Base-by-base conservation (phyloP, 345 rosid genomes). In the Hibiscus trionum region DNA sequence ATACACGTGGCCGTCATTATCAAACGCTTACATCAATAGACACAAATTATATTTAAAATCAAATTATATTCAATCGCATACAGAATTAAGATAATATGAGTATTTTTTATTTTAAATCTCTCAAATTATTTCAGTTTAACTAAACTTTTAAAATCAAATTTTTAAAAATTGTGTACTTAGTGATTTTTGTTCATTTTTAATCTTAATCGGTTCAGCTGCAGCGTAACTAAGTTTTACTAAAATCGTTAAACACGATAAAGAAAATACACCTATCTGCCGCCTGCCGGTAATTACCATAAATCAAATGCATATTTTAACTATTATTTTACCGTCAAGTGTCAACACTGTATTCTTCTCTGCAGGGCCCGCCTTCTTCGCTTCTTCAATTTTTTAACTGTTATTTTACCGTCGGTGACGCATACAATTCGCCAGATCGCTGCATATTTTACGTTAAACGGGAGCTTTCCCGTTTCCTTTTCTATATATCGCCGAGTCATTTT, bases 191-290 rank as follows among this genome's bases (percentile, higher is more conserved):
- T n/a, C 21, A 31, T 31, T 31, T 31, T 31, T 31, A 31, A 31
- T 31, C 33, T 31, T 31, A 31, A 2, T 31, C 33, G 33, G 33
- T 31, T 31, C 33, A 31, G 33, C 33, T 21, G 21, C 21, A 21
- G 21, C 21, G 21, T 21, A 31, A 31, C 33, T 31, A 31, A 31
- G 3, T 31, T 31, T 31, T 31, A 31, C 33, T 31, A 31, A 31
- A 31, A 31, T 31, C 33, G 33, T 31, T 31, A 31, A 31, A 31
- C 33, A 31, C 33, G 4, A 31, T 24, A 52, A 42, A 39, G 2
- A 69, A 57, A 21, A 11, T 26, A 57, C 66, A 59, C 29, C 44
- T 44, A 66, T 44, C 74, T 56, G 55, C 65, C n/a, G 55, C n/a
- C 19, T 16, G 31, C 61, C 61, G 61, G 31, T 27, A 24, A 57